Evolutionary conservation across 129 eudicot species (phyloP), one percentile per base, ranked within the genome.

Genomic region (Smallanthus sonchifolius): DNA sequence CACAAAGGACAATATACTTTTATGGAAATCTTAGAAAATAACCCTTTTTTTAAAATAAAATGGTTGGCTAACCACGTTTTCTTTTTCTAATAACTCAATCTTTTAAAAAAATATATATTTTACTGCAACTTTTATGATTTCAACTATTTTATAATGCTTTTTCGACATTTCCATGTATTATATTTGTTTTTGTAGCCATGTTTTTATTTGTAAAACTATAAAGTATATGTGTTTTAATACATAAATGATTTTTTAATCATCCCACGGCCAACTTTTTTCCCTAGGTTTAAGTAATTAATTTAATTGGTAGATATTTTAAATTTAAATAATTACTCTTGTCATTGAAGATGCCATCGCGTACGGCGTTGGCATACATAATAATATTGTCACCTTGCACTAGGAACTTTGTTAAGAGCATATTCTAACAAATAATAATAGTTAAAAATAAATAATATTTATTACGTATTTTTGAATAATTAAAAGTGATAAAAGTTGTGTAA

Each of bases 351-450:
- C 70, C 82, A 48, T 24, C 39, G 73, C 16, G 45, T 62, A 71
- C 68, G 78, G 73, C 77, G 40, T 71, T 72, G 73, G 73, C 67
- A 63, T 78, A 40, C 15, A 61, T 65, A 20, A 62, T 64, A 20
- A 45, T 52, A 9, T 78, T 78, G 82, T 64, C 82, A 78, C 71
- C 48, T 71, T 38, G 56, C 59, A 2, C 67, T 38, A 3, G 72
- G 77, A 72, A 30, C 57, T 78, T 78, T 17, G 39, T 39, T 70
- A 11, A 39, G 72, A 70, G 55, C 70, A 78, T 78, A 70, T 69
- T 51, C 24, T 59, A 15, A 59, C 15, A 20, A 40, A 40, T 1
- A 39, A 40, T 24, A 42, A 20, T 38, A 20, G 20, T 70, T 15
- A 72, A 11, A 19, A 55, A 57, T 57, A 40, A 24, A 47, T 68